A percentile compares a stretch with the other conserved stretches of the same genome.
These are phyloP conservation scores for Trametes polyzona DNA, from an alignment of 1,284 basidiomycete species.

Conservation along the genomic window DNA sequence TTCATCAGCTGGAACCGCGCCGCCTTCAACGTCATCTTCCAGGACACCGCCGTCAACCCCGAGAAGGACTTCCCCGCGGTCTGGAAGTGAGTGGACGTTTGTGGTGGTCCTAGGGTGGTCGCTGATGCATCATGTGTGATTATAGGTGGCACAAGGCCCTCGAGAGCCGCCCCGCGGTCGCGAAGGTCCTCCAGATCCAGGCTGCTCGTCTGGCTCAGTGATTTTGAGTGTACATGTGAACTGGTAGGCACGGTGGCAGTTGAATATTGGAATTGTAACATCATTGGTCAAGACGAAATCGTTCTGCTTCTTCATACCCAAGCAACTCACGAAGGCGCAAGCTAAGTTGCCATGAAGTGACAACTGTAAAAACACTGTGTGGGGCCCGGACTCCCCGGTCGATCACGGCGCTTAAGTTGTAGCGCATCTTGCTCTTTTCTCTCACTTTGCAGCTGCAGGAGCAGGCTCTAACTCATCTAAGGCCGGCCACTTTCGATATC, in stretches of 20 bases:
- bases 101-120: not conserved
- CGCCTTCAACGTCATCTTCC: slow-evolving; percentile 13
- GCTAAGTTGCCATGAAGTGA: too few species aligned
- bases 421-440: too few species aligned
- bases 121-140: not conserved
- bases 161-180: slow-evolving; percentile 4
- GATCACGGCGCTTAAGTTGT: too few species aligned
- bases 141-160: slow-evolving; percentile 19
- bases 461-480: too few species aligned
- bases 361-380: too few species aligned
- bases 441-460: too few species aligned
- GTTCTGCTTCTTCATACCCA: too few species aligned
- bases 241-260: too few species aligned
- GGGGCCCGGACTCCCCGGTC: too few species aligned
- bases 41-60: slow-evolving; percentile 13
- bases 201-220: not conserved
- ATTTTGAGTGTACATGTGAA: not conserved
- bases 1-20: slow-evolving; percentile 27
- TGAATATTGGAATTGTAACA: too few species aligned
- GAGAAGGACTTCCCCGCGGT: slow-evolving; percentile 25
- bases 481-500: too few species aligned
- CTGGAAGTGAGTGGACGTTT: slow-evolving; percentile 10
- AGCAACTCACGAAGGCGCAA: too few species aligned
- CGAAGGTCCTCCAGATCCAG: slow-evolving; percentile 5
- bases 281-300: not conserved